A percentile compares a stretch with the other conserved stretches of the same genome.
phyloP scores from a whole-genome alignment of 495 filamentous ascomycete species.

The Penicillium atrosanguineum region DNA sequence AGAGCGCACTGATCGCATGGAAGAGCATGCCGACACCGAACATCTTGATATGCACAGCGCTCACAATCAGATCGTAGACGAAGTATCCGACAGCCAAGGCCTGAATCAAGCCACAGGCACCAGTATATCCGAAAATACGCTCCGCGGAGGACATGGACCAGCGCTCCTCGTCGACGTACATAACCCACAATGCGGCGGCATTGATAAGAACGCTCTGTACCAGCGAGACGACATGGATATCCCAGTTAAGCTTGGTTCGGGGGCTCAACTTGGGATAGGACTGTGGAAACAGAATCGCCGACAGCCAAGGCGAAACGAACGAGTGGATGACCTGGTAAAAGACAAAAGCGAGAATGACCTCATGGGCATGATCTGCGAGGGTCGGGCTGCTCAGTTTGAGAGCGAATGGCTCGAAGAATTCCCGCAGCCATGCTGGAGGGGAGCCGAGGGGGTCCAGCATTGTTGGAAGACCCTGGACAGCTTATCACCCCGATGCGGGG shows the following conservation, averaged over 20 bases:
- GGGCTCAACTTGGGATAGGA: constrained; percentile 65
- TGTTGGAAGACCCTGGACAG: constrained; percentile 18
- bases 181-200: constrained; percentile 74
- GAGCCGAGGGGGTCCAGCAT: constrained; percentile 53
- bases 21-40: constrained; percentile 89
- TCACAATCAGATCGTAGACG: constrained; percentile 84
- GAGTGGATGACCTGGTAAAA: constrained; percentile 76
- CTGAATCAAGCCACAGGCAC: constrained; percentile 75
- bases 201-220: constrained; percentile 82
- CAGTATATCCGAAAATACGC: constrained; percentile 89
- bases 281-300: constrained; percentile 63
- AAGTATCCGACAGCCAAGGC: constrained; percentile 93
- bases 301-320: constrained; percentile 72
- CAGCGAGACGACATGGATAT: constrained; percentile 94
- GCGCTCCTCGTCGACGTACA: constrained; percentile 75
- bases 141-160: constrained; percentile 65
- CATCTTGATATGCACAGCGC: constrained; percentile 64
- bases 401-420: constrained; percentile 43
- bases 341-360: constrained; percentile 69
- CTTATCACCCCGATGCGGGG: constrained; percentile 20
- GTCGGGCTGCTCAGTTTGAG: constrained; percentile 58
- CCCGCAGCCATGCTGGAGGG: constrained; percentile 43
- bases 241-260: constrained; percentile 85
- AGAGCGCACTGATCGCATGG: constrained; percentile 80
- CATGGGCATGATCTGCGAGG: constrained; percentile 84